Evolutionary conservation across 768 basidiomycete genomes (phyloP).

Genomic region (Leccinum subtestaceum): DNA sequence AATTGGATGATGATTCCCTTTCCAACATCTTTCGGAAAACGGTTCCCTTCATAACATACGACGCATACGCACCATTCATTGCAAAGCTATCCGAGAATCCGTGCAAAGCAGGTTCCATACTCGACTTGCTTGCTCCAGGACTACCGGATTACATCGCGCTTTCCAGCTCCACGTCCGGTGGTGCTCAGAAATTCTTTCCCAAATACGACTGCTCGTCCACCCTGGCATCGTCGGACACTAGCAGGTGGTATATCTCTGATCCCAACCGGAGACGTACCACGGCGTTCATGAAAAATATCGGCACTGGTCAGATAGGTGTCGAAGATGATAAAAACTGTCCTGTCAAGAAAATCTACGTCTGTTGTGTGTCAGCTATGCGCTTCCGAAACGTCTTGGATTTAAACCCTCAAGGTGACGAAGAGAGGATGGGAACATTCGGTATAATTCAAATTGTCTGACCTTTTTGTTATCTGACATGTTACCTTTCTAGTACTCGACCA

Average conservation of each 20-base stretch:
- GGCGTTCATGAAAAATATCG: neutral
- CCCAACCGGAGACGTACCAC: slow-evolving; percentile 4
- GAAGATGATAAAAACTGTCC: neutral
- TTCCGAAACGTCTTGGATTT: too few relatives aligned
- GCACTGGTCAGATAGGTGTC: neutral
- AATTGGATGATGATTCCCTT: too few relatives aligned
- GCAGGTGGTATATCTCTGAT: neutral
- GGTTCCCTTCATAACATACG: slow-evolving; percentile 15
- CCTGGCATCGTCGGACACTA: neutral
- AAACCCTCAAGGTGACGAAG: too few relatives aligned
- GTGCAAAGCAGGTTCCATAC: too few relatives aligned
- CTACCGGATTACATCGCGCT: slow-evolving; percentile 17
- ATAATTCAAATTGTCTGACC: neutral
- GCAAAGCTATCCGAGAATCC: slow-evolving; percentile 7
- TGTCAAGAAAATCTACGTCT: too few relatives aligned
- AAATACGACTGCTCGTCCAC: neutral
- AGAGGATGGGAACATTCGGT: neutral
- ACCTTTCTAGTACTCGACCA: neutral
- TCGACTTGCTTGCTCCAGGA: slow-evolving; percentile 7
- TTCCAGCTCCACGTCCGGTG: slow-evolving; percentile 2
- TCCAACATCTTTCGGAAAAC: slow-evolving; percentile 8
- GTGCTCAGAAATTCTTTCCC: too few relatives aligned
- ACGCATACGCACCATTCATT: slow-evolving; percentile 15
- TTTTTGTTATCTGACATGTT: neutral
- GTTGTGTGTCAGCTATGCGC: too few relatives aligned